phyloP scores from a whole-genome alignment of 1,284 basidiomycete genomes.

The Puccinia triticina region DNA sequence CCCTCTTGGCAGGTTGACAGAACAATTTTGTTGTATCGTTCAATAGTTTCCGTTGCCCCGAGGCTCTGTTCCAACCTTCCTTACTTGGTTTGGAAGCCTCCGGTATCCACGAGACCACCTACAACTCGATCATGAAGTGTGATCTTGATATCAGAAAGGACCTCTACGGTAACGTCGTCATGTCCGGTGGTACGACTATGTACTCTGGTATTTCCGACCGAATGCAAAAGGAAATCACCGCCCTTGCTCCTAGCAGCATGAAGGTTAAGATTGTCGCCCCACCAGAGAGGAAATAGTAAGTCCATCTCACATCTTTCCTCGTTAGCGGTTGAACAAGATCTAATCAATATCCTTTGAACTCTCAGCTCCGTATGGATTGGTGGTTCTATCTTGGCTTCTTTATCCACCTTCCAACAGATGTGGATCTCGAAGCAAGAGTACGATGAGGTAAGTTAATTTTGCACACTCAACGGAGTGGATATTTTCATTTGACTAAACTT shows the following conservation, averaged over 20 bases:
- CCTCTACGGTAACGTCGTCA: conserved; percentile 89
- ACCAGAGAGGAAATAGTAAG: conserved; percentile 74
- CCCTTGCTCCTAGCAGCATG: conserved; percentile 77
- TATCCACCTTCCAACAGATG: conserved; percentile 88
- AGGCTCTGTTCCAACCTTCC: conserved; percentile 94
- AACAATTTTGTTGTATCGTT: neutral
- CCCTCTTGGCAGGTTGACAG: neutral
- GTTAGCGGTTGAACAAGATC: neutral
- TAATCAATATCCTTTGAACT: neutral
- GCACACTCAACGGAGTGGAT: no score
- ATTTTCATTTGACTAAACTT: neutral
- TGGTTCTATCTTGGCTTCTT: conserved; percentile 93
- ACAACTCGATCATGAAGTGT: conserved; percentile 80
- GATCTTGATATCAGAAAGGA: conserved; percentile 72
- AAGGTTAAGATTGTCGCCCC: conserved; percentile 91
- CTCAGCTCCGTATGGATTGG: conserved; percentile 91
- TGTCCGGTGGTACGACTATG: conserved; percentile 96
- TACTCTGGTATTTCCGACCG: conserved; percentile 95
- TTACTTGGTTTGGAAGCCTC: conserved; percentile 89
- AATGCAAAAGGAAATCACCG: conserved; percentile 96
- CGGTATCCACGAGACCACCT: conserved; percentile 94
- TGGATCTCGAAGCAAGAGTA: conserved; percentile 56
- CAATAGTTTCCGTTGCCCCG: conserved; percentile 85
- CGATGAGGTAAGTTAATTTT: conserved; percentile 43
- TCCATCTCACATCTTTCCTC: neutral